Base-by-base conservation (phyloP, 371 early-diverging fungal species). In the Blakeslea trispora region DNA sequence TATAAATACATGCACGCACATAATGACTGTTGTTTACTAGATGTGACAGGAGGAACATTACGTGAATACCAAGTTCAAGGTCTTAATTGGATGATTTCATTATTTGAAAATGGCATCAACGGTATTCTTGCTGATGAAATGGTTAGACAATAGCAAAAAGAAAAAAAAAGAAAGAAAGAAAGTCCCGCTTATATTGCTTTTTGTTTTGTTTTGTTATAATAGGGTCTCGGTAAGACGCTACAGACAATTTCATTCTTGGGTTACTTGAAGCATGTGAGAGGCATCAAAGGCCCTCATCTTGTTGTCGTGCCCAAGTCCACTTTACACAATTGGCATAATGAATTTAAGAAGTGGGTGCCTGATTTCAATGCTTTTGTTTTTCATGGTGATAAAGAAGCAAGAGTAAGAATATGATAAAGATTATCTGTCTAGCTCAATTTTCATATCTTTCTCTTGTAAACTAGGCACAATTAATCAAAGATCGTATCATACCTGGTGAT, bases 61-160 rank as follows among this genome's bases (percentile, higher is more conserved):
- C 83, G 97, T 46, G 96, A 95, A 66, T 96, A 99, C 68, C 99
- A 99, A 72, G 61, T 99, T n/a, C 92, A 96, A 60, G 99, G 99
- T 18, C 81, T 99, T 22, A 99, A 99, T 74, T 99, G 99, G 99
- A 90, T 99, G 83, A 88, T 99, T 19, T 95, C 92, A 1, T 80
- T 99, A 55, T 97, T 89, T 66, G 91, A 97, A 57, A 94, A 97
- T 64, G 95, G 96, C n/a, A 94, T 99, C 67, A 99, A 99, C 68
- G 98, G 99, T 24, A 99, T 99, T 60, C 77, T 99, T 21, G 99
- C 99, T 31, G 99, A 99, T 79, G 99, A 99, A 77, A 99, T 99
- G 99, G 93, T 91, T n/a, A n/a, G n/a, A n/a, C n/a, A n/a, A n/a
- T n/a, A n/a, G n/a, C n/a, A n/a, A 77, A 45, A 14, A 15, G 10